A percentile compares a stretch with the other conserved stretches of the same genome.
Evolutionary conservation across 2,329 filamentous ascomycete species (phyloP).

Genomic region (Knoxdaviesia proteae): DNA sequence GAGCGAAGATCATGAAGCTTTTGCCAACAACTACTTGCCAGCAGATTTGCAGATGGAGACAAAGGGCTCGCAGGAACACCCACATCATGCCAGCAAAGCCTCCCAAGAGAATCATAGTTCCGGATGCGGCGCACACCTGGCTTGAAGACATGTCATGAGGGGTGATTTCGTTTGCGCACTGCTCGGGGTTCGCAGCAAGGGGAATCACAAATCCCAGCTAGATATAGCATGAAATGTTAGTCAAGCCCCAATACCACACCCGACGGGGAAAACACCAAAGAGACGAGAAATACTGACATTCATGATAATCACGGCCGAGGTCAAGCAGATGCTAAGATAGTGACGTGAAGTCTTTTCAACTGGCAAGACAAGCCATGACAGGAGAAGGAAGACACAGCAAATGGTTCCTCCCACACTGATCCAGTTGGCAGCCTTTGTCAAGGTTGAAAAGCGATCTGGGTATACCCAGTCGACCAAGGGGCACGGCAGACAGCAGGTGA

Average conservation of each 20-base stretch:
- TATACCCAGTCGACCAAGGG: constrained; percentile 64
- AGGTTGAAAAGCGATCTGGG: constrained; percentile 32
- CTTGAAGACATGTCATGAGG: constrained; percentile 79
- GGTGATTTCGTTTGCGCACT: constrained; percentile 81
- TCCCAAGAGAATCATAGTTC: constrained; percentile 66
- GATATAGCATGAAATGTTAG: not conserved
- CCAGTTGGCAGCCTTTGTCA: constrained; percentile 57
- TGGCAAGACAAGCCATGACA: constrained; percentile 63
- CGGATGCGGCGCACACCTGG: constrained; percentile 69
- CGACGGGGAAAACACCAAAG: not conserved
- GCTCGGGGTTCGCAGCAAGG: constrained; percentile 52
- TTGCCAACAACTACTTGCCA: constrained; percentile 84
- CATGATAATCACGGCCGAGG: constrained; percentile 55
- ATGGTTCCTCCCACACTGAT: constrained; percentile 55
- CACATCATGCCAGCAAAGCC: constrained; percentile 73
- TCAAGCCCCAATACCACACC: constrained; percentile 6
- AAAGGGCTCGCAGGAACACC: constrained; percentile 77
- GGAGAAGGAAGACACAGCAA: constrained; percentile 52
- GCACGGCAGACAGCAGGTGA: constrained; percentile 74
- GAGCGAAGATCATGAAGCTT: constrained; percentile 72
- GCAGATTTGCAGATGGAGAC: constrained; percentile 91
- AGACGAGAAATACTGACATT: constrained; percentile 34
- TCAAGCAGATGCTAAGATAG: constrained; percentile 78
- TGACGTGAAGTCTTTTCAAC: constrained; percentile 80
- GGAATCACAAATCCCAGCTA: constrained; percentile 84